These are phyloP conservation scores for Nothophytophthora sp. DNA, from an alignment of 352 stramenopile species.

Conservation along the genomic window DNA sequence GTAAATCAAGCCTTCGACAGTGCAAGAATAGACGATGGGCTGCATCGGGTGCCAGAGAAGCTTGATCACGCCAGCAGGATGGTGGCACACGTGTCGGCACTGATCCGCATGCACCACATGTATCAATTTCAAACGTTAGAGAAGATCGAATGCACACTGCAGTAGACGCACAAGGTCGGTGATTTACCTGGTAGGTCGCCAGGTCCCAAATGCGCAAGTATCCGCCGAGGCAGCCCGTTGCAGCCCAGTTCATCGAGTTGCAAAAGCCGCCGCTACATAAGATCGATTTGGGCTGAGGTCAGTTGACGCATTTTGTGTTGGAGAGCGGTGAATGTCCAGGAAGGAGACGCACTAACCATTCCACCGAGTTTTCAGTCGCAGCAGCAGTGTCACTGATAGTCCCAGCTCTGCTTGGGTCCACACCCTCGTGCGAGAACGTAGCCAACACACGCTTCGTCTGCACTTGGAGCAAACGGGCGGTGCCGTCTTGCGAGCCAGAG, in stretches of 20 bases:
- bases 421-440: constrained; percentile 76
- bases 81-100: constrained; percentile 87
- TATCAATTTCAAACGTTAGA: constrained; percentile 2
- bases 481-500: constrained; percentile 94
- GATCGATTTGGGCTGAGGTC: too few relatives aligned
- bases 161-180: too few relatives aligned
- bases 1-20: constrained; percentile 89
- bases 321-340: neutral
- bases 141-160: too few relatives aligned
- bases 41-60: constrained; percentile 89
- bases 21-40: constrained; percentile 88
- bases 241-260: constrained; percentile 93
- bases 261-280: constrained; percentile 91
- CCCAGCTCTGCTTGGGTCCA: constrained; percentile 41
- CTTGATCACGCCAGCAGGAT: constrained; percentile 91
- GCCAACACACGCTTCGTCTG: constrained; percentile 94
- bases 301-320: too few relatives aligned
- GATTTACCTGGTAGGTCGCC: constrained; percentile 75
- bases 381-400: constrained; percentile 51
- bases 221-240: constrained; percentile 94
- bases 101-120: constrained; percentile 17
- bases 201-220: constrained; percentile 97
- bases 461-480: constrained; percentile 92
- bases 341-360: constrained; percentile 56
- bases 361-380: constrained; percentile 81